Evolutionary conservation across 2,329 filamentous ascomycete species (phyloP), one percentile per base, ranked within the genome.

Genomic region (Pyrenochaeta sp.): DNA sequence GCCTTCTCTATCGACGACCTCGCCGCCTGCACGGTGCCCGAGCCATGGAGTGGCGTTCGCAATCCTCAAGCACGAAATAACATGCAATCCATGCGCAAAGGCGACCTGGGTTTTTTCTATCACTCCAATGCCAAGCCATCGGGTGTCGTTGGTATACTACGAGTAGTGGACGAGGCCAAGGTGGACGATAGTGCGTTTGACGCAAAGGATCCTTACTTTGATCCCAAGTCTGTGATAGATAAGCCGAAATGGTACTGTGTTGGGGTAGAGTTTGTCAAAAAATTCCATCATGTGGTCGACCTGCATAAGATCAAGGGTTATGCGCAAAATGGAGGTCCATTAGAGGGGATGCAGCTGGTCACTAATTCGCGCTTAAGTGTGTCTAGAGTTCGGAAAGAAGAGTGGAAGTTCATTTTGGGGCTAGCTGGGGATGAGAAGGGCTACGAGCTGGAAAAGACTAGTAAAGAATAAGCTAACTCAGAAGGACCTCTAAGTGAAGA

Each of bases 41-140:
- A 98, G 71, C 88, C 91, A 0, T 99, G 95, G 95, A 90, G 96
- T 77, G 95, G 78, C 71, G 85, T 81, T 33, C 69, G 78, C 41
- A 82, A 81, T 45, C 68, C 69, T 15, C 72, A 74, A 77, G 94
- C 94, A 6, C 87, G 91, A 21, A 98, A 97, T 69, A 92, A 97
- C 72, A 88, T 99, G 78, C 86, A 91, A 27, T 85, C 87, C 7
- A 99, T 99, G 95, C 92, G 91, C 66, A 87, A 88, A 50, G 93
- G 93, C 45, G 95, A 99, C 71, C 82, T 93, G 29, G 93, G 92
- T 21, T 98, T 99, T 79, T 98, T 99, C 79, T 98, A 98, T 73
- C 94, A 97, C 77, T 96, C 91, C 41, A 96, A 95, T 68, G 95
- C 91, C 77, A 96, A 96, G 73, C 85, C 89, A 20, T 92, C 93